A percentile compares a stretch with the other conserved stretches of the same genome.
Conservation (phyloP, 495 filamentous ascomycete species). For the Ramalina intermedia region DNA sequence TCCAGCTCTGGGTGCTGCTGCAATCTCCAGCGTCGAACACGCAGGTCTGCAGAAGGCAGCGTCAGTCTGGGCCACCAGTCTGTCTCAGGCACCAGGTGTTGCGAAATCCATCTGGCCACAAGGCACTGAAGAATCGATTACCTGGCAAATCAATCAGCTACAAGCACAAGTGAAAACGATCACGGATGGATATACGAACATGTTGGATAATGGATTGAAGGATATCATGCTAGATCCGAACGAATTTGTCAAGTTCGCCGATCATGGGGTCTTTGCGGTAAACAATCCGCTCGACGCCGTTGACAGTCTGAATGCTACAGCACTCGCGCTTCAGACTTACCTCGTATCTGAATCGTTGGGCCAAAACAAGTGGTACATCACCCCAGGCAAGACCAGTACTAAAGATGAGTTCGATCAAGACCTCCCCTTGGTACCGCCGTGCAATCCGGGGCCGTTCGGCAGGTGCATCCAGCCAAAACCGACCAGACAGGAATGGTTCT, state of each 20-base stretch:
- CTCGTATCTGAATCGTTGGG: background rate
- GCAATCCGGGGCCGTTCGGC: background rate
- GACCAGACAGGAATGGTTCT: background rate
- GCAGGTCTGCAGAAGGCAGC: background rate
- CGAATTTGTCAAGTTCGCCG: slow-evolving; percentile 2
- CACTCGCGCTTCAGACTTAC: slow-evolving; percentile 1
- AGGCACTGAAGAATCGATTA: background rate
- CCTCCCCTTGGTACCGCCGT: background rate
- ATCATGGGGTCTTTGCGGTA: background rate
- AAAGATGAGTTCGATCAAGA: slow-evolving; percentile 1
- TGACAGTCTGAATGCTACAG: background rate
- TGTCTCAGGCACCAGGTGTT: slow-evolving; percentile 5
- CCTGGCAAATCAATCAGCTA: slow-evolving; percentile 4
- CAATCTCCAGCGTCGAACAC: background rate
- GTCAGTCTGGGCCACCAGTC: background rate
- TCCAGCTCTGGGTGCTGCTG: slow-evolving; percentile 1
- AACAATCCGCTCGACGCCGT: background rate
- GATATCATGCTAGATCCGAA: slow-evolving; percentile 2
- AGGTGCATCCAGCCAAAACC: background rate
- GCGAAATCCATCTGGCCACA: slow-evolving; percentile 5
- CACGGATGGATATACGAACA: background rate
- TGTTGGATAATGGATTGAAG: background rate
- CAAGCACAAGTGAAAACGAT: background rate
- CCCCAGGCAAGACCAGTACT: background rate
- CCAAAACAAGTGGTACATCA: slow-evolving; percentile 5